Evolutionary conservation across 192 early-diverging fungal genomes (phyloP).

Genomic region (Lobulomyces angularis): DNA sequence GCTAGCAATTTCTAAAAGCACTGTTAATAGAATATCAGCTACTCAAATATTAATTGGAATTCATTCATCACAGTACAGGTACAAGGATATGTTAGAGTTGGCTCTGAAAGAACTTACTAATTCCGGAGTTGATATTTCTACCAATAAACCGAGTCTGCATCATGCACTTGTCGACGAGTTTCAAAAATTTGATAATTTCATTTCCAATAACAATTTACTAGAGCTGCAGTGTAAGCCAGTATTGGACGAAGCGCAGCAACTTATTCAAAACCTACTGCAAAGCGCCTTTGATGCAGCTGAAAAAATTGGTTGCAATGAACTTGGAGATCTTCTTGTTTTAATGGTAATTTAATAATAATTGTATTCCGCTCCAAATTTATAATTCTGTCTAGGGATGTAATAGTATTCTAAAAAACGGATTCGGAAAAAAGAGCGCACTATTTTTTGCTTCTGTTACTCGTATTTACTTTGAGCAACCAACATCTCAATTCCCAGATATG

Average conservation of each 20-base stretch:
- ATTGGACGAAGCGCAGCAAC: slow-evolving; percentile 7
- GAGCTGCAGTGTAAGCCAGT: too few relatives aligned
- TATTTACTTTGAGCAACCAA: too few relatives aligned
- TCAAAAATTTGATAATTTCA: slow-evolving; percentile 3
- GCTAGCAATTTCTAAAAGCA: slow-evolving; percentile 4
- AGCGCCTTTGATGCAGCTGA: slow-evolving; percentile 15
- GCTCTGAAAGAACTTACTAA: slow-evolving; percentile 12
- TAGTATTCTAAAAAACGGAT: too few relatives aligned
- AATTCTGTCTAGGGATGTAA: too few relatives aligned
- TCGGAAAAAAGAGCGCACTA: too few relatives aligned
- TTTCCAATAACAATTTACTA: slow-evolving; percentile 2
- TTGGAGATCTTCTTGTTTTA: slow-evolving; percentile 8
- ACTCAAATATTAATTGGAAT: too few relatives aligned
- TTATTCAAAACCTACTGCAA: slow-evolving; percentile 18
- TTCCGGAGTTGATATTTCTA: slow-evolving; percentile 11
- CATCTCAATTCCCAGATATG: too few relatives aligned
- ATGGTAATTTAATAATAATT: slow-evolving; percentile 6
- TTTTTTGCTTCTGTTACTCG: too few relatives aligned
- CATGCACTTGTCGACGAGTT: slow-evolving; percentile 6
- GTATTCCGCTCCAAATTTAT: too few relatives aligned
- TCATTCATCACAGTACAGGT: too few relatives aligned
- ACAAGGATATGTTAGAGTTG: slow-evolving; percentile 14
- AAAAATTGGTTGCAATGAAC: neutral
- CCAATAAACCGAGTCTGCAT: slow-evolving; percentile 3
- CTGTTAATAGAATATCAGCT: too few relatives aligned